A percentile compares a stretch with the other conserved stretches of the same genome.
Conservation (phyloP, 2,329 filamentous ascomycete species). For the Rugonectria rugulosa region DNA sequence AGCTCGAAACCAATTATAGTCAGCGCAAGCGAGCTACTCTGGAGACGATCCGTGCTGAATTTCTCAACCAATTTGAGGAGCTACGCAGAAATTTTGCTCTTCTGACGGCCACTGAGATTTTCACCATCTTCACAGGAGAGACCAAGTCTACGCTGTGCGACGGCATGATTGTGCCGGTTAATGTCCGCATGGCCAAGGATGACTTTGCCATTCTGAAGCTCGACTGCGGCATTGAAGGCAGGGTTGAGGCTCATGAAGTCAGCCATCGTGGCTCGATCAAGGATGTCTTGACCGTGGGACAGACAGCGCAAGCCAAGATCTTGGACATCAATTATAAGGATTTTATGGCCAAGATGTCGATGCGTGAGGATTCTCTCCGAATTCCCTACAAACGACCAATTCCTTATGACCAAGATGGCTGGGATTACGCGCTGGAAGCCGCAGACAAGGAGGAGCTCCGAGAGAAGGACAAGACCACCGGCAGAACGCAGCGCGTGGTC, state of each 20-base stretch:
- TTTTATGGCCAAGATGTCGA: constrained; percentile 82
- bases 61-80: constrained; percentile 94
- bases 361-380: constrained; percentile 82
- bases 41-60: constrained; percentile 93
- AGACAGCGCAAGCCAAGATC: constrained; percentile 89
- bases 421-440: constrained; percentile 85
- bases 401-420: constrained; percentile 80
- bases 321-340: constrained; percentile 86
- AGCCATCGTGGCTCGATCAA: constrained; percentile 76
- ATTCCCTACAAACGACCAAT: constrained; percentile 73
- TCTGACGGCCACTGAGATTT: constrained; percentile 79
- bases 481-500: constrained; percentile 90
- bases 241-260: constrained; percentile 83
- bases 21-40: constrained; percentile 95
- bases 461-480: constrained; percentile 85
- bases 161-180: constrained; percentile 92
- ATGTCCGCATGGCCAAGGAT: constrained; percentile 86
- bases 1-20: constrained; percentile 90
- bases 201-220: constrained; percentile 94
- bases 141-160: constrained; percentile 83
- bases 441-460: constrained; percentile 83
- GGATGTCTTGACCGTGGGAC: constrained; percentile 77
- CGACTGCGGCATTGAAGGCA: constrained; percentile 92
- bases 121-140: constrained; percentile 96
- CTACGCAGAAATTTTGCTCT: constrained; percentile 80